Conservation (phyloP, 306 rosid genomes). For the Dalbergia oliveri region DNA sequence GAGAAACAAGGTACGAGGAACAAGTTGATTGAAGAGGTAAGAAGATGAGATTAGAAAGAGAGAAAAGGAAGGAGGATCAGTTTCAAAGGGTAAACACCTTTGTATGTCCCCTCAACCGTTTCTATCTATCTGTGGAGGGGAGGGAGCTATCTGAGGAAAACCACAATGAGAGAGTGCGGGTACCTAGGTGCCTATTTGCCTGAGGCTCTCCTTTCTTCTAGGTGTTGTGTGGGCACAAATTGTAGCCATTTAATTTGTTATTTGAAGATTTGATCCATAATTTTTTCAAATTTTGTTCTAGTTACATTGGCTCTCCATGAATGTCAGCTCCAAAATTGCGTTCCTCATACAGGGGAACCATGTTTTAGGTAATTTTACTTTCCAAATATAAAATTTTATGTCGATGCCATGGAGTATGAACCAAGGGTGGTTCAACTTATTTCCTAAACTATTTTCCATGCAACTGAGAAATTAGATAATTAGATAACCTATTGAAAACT, state of each 20-base stretch:
- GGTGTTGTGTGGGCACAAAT: conserved; percentile 57
- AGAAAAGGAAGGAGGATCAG: conserved; percentile 22
- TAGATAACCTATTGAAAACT: not conserved
- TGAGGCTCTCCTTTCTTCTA: conserved; percentile 74
- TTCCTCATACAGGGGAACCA: too few relatives aligned
- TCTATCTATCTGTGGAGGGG: conserved; percentile 42
- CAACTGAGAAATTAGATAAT: not conserved
- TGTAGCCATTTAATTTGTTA: conserved; percentile 31
- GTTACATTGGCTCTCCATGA: not conserved
- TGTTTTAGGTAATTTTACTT: not conserved
- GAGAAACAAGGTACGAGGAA: not conserved
- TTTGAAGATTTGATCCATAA: conserved; percentile 18
- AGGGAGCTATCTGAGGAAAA: conserved; percentile 42
- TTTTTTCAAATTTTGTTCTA: conserved; percentile 1
- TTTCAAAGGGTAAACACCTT: conserved; percentile 42
- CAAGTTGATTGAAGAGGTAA: conserved; percentile 36
- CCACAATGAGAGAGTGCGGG: conserved; percentile 26
- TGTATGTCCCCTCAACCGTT: conserved; percentile 29
- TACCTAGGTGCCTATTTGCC: conserved; percentile 32
- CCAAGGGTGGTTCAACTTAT: not conserved
- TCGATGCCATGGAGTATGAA: not conserved
- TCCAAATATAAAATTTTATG: not conserved
- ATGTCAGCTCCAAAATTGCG: not conserved
- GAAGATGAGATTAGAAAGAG: conserved; percentile 31
- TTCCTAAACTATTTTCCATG: not conserved